Evolutionary conservation across 352 stramenopile genomes (phyloP).

Genomic region (Halophytophthora polymorphica): DNA sequence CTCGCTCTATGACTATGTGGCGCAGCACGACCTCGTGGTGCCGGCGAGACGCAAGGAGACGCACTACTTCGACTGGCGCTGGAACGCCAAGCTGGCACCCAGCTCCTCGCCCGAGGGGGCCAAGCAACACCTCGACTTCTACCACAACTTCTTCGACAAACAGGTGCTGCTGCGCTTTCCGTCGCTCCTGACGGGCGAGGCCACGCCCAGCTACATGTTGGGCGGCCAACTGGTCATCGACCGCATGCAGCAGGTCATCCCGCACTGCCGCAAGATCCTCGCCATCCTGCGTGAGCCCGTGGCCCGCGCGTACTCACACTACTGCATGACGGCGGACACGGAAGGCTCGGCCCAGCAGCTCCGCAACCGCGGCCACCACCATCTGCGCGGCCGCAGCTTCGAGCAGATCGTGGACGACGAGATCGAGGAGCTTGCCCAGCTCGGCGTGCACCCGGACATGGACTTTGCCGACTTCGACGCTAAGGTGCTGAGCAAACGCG

Average conservation of each 20-base stretch:
- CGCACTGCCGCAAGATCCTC: constrained; percentile 81
- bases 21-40: constrained; percentile 94
- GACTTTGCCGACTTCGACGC: constrained; percentile 64
- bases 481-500: constrained; percentile 43
- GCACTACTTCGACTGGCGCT: constrained; percentile 98
- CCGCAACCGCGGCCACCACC: constrained; percentile 71
- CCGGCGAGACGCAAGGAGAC: constrained; percentile 92
- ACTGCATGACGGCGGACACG: constrained; percentile 83
- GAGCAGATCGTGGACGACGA: constrained; percentile 76
- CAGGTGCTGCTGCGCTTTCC: constrained; percentile 83
- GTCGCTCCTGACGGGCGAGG: constrained; percentile 91
- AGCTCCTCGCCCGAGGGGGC: constrained; percentile 52
- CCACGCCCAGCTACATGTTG: constrained; percentile 91
- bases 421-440: constrained; percentile 51
- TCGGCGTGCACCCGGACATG: constrained; percentile 77
- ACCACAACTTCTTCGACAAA: constrained; percentile 85
- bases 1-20: constrained; percentile 97
- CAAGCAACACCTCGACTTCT: constrained; percentile 60
- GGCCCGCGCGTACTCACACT: constrained; percentile 86
- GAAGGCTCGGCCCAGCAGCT: constrained; percentile 75
- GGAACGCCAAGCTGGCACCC: constrained; percentile 75
- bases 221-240: constrained; percentile 70
- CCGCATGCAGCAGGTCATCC: constrained; percentile 73
- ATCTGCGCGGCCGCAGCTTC: constrained; percentile 59
- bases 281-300: constrained; percentile 82